Conservation (phyloP, 108 stramenopile species). For the Asterionellopsis glacialis region DNA sequence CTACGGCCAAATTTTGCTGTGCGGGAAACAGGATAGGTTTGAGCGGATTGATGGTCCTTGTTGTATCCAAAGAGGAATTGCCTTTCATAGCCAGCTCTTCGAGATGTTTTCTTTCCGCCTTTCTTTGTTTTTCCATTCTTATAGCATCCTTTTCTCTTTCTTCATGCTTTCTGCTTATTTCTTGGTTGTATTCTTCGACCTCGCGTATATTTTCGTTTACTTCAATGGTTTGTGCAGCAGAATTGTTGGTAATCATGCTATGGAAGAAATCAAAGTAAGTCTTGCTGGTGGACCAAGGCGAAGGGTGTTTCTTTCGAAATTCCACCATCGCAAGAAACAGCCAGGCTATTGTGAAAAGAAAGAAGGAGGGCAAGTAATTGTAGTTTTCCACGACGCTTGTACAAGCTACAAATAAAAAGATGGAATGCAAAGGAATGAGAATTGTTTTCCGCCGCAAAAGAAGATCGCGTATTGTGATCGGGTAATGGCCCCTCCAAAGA, state of each 20-base stretch:
- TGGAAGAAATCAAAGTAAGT: slow-evolving; percentile 17
- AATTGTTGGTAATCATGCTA: slow-evolving; percentile 9
- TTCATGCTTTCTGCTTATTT: slow-evolving; percentile 21
- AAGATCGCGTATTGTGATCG: slow-evolving; percentile 2
- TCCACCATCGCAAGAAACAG: slow-evolving; percentile 24
- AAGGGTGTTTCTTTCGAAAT: slow-evolving; percentile 18
- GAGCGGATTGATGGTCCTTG: not conserved
- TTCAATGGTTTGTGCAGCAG: slow-evolving; percentile 19
- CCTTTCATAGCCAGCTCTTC: slow-evolving; percentile 51
- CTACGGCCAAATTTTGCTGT: slow-evolving; percentile 8
- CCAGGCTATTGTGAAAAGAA: slow-evolving; percentile 44
- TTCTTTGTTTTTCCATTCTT: slow-evolving; percentile 22
- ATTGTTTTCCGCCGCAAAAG: not conserved
- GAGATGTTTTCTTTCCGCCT: no score
- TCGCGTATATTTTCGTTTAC: slow-evolving; percentile 30
- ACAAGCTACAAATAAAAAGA: slow-evolving; percentile 37
- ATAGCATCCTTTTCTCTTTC: slow-evolving; percentile 20
- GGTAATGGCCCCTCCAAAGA: slow-evolving; percentile 65
- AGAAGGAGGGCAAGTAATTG: slow-evolving; percentile 46
- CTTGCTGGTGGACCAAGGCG: slow-evolving; percentile 26
- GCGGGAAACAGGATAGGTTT: slow-evolving; percentile 14
- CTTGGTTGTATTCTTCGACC: slow-evolving; percentile 14
- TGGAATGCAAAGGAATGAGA: slow-evolving; percentile 42
- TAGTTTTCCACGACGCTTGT: slow-evolving; percentile 41
- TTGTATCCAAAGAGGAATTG: slow-evolving; percentile 22